Conservation (phyloP, 352 stramenopile species). For the Phytophthora capsici region DNA sequence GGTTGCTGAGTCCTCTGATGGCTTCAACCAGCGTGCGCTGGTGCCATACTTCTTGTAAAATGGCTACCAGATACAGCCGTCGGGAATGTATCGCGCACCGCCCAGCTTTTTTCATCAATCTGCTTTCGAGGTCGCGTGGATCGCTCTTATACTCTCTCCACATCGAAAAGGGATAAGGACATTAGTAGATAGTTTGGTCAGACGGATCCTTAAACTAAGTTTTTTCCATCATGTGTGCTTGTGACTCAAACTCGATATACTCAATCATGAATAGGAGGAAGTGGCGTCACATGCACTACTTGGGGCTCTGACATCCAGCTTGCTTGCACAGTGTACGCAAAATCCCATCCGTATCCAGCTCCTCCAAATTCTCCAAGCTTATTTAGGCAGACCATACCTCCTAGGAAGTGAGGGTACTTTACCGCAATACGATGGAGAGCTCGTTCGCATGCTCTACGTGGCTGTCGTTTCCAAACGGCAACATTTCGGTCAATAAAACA, state of each 20-base stretch:
- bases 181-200: slow-evolving; percentile 46
- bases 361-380: slow-evolving; percentile 72
- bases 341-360: slow-evolving; percentile 77
- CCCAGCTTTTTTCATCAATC: slow-evolving; percentile 34
- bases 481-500: slow-evolving; percentile 5
- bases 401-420: slow-evolving; percentile 70
- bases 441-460: slow-evolving; percentile 60
- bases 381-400: slow-evolving; percentile 85
- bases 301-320: slow-evolving; percentile 56
- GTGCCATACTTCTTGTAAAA: slow-evolving; percentile 90
- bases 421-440: slow-evolving; percentile 60
- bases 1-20: slow-evolving; percentile 86
- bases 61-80: slow-evolving; percentile 21
- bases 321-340: slow-evolving; percentile 73
- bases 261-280: slow-evolving; percentile 33
- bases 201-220: slow-evolving; percentile 42
- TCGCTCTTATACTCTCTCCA: slow-evolving; percentile 43
- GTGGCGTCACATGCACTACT: slow-evolving; percentile 59
- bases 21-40: slow-evolving; percentile 73
- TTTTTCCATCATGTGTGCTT: slow-evolving; percentile 28
- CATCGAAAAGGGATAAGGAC: slow-evolving; percentile 50
- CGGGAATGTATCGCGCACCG: slow-evolving; percentile 14
- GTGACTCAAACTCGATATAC: not conserved
- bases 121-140: slow-evolving; percentile 28
- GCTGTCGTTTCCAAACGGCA: slow-evolving; percentile 40